Percentiles rank a stretch among this genome's conserved stretches.
phyloP scores from a whole-genome alignment of 192 early-diverging fungal genomes.

The Coemansia sp. region DNA sequence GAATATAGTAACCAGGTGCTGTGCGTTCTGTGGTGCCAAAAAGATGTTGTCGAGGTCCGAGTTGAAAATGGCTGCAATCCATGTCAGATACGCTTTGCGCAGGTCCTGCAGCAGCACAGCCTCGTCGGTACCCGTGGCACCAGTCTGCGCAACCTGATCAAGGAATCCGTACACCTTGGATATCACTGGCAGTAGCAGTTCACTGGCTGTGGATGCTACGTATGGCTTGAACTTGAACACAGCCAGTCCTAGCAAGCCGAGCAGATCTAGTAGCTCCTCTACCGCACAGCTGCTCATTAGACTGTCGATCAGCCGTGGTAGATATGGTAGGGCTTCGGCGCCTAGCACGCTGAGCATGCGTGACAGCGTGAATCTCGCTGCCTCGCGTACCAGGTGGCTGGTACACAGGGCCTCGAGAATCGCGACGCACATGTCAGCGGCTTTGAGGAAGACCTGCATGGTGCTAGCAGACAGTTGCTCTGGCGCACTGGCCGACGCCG shows the following conservation, averaged over 20 bases:
- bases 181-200: constrained; percentile 75
- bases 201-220: constrained; percentile 43
- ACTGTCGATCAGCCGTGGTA: constrained; percentile 74
- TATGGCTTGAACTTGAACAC: constrained; percentile 89
- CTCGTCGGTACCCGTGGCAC: constrained; percentile 82
- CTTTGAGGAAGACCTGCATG: constrained; percentile 71
- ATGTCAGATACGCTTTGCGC: constrained; percentile 75
- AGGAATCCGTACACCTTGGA: constrained; percentile 82
- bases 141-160: constrained; percentile 65
- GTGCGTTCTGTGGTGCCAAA: constrained; percentile 63
- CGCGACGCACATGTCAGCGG: constrained; percentile 70
- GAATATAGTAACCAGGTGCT: constrained; percentile 36
- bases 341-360: constrained; percentile 86
- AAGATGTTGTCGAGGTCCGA: constrained; percentile 74
- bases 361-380: constrained; percentile 75
- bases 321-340: constrained; percentile 71
- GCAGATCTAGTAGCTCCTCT: constrained; percentile 78
- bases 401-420: constrained; percentile 62
- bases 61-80: constrained; percentile 78
- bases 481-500: constrained; percentile 22
- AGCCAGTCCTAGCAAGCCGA: constrained; percentile 78
- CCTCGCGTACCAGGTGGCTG: constrained; percentile 66
- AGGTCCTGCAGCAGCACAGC: constrained; percentile 71
- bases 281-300: constrained; percentile 72
- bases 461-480: constrained; percentile 48